phyloP scores from a whole-genome alignment of 1,284 basidiomycete species.

The Caloboletus firmus region DNA sequence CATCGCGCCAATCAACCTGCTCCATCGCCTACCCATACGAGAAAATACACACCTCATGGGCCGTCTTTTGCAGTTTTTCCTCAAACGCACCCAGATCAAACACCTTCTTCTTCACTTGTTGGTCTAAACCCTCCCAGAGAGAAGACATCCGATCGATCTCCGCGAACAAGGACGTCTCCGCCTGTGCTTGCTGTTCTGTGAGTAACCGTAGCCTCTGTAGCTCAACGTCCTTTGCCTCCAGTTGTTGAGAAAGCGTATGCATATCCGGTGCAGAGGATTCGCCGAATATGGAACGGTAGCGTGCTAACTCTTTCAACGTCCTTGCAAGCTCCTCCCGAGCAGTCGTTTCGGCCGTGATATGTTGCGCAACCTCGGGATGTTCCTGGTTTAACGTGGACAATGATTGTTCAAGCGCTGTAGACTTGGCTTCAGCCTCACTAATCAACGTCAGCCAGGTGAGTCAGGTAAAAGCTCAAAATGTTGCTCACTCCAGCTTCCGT shows the following conservation, averaged over 20 bases:
- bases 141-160: slow-evolving; percentile 87
- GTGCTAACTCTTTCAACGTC: slow-evolving; percentile 49
- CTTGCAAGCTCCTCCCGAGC: slow-evolving; percentile 52
- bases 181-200: slow-evolving; percentile 55
- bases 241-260: slow-evolving; percentile 48
- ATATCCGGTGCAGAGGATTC: slow-evolving; percentile 53
- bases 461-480: slow-evolving; percentile 13
- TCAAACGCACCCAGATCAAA: slow-evolving; percentile 80
- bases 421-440: slow-evolving; percentile 56
- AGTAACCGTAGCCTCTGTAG: slow-evolving; percentile 56
- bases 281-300: slow-evolving; percentile 66
- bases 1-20: neutral
- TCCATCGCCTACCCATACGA: neutral
- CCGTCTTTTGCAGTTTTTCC: slow-evolving; percentile 65
- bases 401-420: slow-evolving; percentile 51
- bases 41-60: slow-evolving; percentile 56
- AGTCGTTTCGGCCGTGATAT: slow-evolving; percentile 53
- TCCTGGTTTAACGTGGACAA: slow-evolving; percentile 45
- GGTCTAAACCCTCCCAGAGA: slow-evolving; percentile 86
- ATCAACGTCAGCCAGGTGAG: neutral
- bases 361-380: slow-evolving; percentile 49
- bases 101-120: slow-evolving; percentile 81
- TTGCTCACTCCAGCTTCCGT: slow-evolving; percentile 56
- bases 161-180: slow-evolving; percentile 76
- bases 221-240: slow-evolving; percentile 67